Evolutionary conservation across 208 protist species (phyloP).

Genomic region (Leishmania braziliensis): DNA sequence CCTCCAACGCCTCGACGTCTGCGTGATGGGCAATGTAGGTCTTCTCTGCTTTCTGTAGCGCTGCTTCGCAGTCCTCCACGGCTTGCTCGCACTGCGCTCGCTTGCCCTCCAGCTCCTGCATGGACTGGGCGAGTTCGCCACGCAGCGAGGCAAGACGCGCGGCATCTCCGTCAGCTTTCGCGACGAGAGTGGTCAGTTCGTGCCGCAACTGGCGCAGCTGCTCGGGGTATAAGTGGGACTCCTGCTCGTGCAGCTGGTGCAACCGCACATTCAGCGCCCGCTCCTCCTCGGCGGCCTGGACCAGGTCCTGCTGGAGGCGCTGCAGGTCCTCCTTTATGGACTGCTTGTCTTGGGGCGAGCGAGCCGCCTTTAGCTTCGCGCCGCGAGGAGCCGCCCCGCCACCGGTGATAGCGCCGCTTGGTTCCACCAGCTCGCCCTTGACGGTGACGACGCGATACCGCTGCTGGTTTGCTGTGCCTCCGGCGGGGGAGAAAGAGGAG

Average conservation of each 20-base stretch:
- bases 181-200: conserved; percentile 51
- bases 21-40: conserved; percentile 41
- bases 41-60: conserved; percentile 47
- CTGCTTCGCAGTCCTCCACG: conserved; percentile 35
- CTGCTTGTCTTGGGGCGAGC: conserved; percentile 79
- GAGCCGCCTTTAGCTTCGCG: conserved; percentile 81
- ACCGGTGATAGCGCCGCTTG: conserved; percentile 97
- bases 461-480: conserved; percentile 6
- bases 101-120: conserved; percentile 30
- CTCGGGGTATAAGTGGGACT: conserved; percentile 51
- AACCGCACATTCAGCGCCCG: conserved; percentile 60
- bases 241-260: conserved; percentile 66
- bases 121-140: conserved; percentile 41
- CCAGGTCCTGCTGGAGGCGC: conserved; percentile 71
- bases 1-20: conserved; percentile 68
- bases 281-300: conserved; percentile 77
- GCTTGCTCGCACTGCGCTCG: conserved; percentile 29
- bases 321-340: conserved; percentile 73
- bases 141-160: conserved; percentile 41
- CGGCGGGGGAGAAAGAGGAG: neutral
- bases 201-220: conserved; percentile 52
- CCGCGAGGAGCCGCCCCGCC: conserved; percentile 92
- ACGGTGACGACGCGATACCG: conserved; percentile 96
- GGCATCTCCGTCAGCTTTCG: conserved; percentile 47
- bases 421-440: conserved; percentile 97